Evolutionary conservation across 768 basidiomycete species (phyloP), one percentile per base, ranked within the genome.

Genomic region (Tricholoma saponaceum): DNA sequence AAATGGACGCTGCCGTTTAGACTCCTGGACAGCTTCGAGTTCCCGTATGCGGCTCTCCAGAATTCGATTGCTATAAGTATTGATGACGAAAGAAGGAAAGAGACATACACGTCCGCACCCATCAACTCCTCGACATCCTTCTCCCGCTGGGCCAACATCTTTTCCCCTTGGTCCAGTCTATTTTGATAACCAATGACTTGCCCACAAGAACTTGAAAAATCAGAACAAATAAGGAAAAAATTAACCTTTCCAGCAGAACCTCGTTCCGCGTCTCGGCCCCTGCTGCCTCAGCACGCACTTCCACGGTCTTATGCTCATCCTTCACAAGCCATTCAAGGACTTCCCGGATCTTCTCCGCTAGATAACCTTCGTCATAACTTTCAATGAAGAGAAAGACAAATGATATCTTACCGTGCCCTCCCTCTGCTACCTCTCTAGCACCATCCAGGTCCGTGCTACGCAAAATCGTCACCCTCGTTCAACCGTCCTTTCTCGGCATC

Each of bases 241-340:
- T n/a, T 28, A 46, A 50, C 47, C 47, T n/a, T 8, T 50, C 28
- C 7, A 9, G n/a, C 9, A 50, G 9, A 50, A 28, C 58, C 1
- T 58, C 54, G n/a, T 68, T 55, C 35, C 66, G 60, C 5, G 59
- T 57, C 56, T 72, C 66, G 3, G 64, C 5, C 16, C 41, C 52
- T 1, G 67, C 66, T 2, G 69, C 64, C 20, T 61, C 61, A 0
- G 68, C 62, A 0, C 71, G 61, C 1, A 59, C 60, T 35, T 64
- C 68, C 10, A 72, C 51, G 9, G 68, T 55, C 37, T 74, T 71
- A 14, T 58, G 55, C 54, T 77, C 74, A n/a, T 69, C 58, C 10
- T 57, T 58, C 5, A 62, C 51, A 10, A 76, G 52, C 8, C 64
- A 57, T 6, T 64, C 65, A 2, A 65, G 59, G 6, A 74, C 49